Evolutionary conservation across 2,329 filamentous ascomycete species (phyloP), one percentile per base, ranked within the genome.

Genomic region (Boeremia lycopersici): DNA sequence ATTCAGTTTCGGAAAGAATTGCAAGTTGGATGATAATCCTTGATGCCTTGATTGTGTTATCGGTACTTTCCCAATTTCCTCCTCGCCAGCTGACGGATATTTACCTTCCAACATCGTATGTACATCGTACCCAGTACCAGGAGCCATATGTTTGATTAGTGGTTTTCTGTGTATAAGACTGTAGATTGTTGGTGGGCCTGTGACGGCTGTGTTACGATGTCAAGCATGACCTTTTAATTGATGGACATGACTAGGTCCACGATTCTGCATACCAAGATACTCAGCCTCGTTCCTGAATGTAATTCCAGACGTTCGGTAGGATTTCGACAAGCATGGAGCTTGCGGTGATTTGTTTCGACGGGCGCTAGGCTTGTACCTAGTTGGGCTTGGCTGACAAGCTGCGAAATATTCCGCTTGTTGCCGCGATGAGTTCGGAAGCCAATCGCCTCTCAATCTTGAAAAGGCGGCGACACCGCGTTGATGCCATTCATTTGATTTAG

Each of bases 301-400:
- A 10, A 12, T 34, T 26, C 28, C 5, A 28, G 28, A 29, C 17
- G 15, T 17, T 31, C 28, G 35, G 28, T 48, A 28, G 35, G 36
- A 48, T 7, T 33, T 8, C 28, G 12, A 40, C 25, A 40, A 33
- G 45, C 45, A 48, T 40, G 9, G 17, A 40, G 45, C 35, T 31
- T 26, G 35, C 28, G 13, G 45, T 28, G 36, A 29, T 12, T 28
- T 23, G 45, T 34, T 34, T 15, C 36, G 11, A 28, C 19, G 19
- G 36, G 19, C 13, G 23, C 36, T 40, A 34, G 29, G 23, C 28
- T 6, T 28, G 43, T 36, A n/a, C n/a, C n/a, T n/a, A 46, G 43
- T 31, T 13, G 28, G 11, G 30, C 45, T 48, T 48, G 45, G 45
- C 45, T 33, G 45, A 25, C 28, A 48, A n/a, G 12, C 26, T 31